Conservation (phyloP, 805 yeast species). For the Allodekkera sacchari region DNA sequence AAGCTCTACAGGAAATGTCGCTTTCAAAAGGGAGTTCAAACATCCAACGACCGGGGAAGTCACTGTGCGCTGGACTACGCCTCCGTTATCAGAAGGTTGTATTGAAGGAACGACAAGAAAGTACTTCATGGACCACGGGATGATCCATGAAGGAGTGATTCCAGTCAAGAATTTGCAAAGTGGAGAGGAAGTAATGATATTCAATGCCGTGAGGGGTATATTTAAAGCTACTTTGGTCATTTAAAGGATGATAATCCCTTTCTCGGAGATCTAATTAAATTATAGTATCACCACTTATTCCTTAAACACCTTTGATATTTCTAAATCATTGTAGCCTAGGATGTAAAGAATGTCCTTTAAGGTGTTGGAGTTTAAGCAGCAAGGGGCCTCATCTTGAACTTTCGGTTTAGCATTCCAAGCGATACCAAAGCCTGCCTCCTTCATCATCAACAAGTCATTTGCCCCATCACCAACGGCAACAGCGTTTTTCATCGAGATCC, state of each 20-base stretch:
- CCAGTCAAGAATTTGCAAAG: slow-evolving; percentile 34
- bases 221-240: slow-evolving; percentile 45
- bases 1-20: slow-evolving; percentile 78
- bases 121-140: slow-evolving; percentile 34
- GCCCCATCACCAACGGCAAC: slow-evolving; percentile 98
- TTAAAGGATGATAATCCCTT: not conserved
- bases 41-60: slow-evolving; percentile 20
- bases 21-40: slow-evolving; percentile 35
- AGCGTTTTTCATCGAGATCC: slow-evolving; percentile 41
- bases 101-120: slow-evolving; percentile 77
- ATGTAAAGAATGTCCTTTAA: slow-evolving; percentile 73
- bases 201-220: slow-evolving; percentile 82
- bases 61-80: slow-evolving; percentile 65
- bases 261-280: too few species aligned
- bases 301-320: slow-evolving; percentile 30
- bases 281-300: slow-evolving; percentile 1
- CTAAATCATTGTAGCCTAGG: slow-evolving; percentile 60
- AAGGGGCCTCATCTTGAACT: slow-evolving; percentile 79
- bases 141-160: slow-evolving; percentile 23
- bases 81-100: slow-evolving; percentile 71
- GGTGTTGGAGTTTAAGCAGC: slow-evolving; percentile 65
- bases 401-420: slow-evolving; percentile 98
- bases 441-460: slow-evolving; percentile 91
- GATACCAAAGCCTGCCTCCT: slow-evolving; percentile 81
- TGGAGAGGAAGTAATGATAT: slow-evolving; percentile 67